A percentile compares a stretch with the other conserved stretches of the same genome.
Evolutionary conservation across 2,329 filamentous ascomycete genomes (phyloP).

Genomic region (Scedosporium dehoogii): DNA sequence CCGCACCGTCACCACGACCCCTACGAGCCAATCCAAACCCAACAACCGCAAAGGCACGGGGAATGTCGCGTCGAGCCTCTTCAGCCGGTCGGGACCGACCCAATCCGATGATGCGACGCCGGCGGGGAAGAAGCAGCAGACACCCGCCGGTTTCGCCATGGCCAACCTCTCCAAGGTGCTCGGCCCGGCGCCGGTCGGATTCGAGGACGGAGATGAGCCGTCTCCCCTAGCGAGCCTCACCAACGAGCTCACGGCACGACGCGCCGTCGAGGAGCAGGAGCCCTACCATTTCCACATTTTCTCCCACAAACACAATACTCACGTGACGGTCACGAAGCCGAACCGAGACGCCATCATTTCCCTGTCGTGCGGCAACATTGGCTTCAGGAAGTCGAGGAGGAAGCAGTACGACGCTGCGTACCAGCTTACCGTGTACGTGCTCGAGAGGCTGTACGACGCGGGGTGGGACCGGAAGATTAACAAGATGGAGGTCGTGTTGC

Average conservation of each 20-base stretch:
- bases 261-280: slow-evolving; percentile 32
- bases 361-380: slow-evolving; percentile 75
- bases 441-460: slow-evolving; percentile 75
- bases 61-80: slow-evolving; percentile 2
- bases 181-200: slow-evolving; percentile 7
- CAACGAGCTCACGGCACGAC: background rate
- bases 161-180: slow-evolving; percentile 13
- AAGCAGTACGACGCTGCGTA: slow-evolving; percentile 86
- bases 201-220: slow-evolving; percentile 6
- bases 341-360: slow-evolving; percentile 71
- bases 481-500: slow-evolving; percentile 67
- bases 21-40: slow-evolving; percentile 10
- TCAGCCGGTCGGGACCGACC: background rate
- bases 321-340: slow-evolving; percentile 81
- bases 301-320: slow-evolving; percentile 86
- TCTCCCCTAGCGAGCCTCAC: background rate
- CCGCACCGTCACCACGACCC: slow-evolving; percentile 13
- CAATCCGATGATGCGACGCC: background rate
- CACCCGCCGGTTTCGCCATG: background rate
- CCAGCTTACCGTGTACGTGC: slow-evolving; percentile 74
- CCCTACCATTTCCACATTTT: slow-evolving; percentile 84
- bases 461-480: slow-evolving; percentile 68
- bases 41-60: slow-evolving; percentile 1
- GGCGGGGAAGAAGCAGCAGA: background rate
- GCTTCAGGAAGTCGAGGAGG: slow-evolving; percentile 76